phyloP scores from a whole-genome alignment of 2,329 filamentous ascomycete species.

The Fusarium humuli region DNA sequence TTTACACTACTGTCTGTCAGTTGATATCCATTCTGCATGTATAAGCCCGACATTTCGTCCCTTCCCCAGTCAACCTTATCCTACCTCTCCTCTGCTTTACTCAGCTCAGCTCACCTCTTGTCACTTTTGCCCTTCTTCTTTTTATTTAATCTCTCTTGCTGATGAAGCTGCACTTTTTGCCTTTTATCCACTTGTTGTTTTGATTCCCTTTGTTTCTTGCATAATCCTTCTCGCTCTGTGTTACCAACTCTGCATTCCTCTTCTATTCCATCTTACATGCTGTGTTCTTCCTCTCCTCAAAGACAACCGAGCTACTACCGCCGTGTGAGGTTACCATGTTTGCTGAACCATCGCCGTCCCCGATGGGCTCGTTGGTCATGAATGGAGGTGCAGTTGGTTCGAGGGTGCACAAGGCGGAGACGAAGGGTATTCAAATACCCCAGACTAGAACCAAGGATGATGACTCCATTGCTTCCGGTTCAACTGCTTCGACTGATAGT shows the following conservation, averaged over 20 bases:
- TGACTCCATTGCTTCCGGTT: conserved; percentile 32
- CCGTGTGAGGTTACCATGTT: conserved; percentile 28
- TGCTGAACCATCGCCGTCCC: conserved; percentile 27
- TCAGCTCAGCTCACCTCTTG: conserved; percentile 9
- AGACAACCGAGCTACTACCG: conserved; percentile 13
- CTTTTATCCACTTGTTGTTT: conserved; percentile 3
- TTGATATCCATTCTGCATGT: conserved; percentile 13
- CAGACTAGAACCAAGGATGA: conserved; percentile 19
- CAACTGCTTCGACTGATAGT: conserved; percentile 30
- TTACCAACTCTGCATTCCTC: neutral
- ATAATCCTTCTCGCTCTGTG: neutral
- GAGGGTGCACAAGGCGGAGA: conserved; percentile 17
- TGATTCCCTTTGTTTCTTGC: neutral
- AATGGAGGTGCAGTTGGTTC: conserved; percentile 10
- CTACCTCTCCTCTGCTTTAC: neutral
- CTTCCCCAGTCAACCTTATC: neutral
- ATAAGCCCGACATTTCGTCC: conserved; percentile 31
- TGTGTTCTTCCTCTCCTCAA: conserved; percentile 10
- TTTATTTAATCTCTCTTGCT: neutral
- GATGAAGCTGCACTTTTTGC: conserved; percentile 4
- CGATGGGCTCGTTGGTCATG: conserved; percentile 19
- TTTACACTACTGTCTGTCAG: neutral
- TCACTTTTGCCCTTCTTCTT: neutral
- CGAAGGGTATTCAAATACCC: conserved; percentile 38
- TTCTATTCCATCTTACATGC: neutral